Conservation (phyloP, 192 early-diverging fungal species). For the Pilobolus umbonatus region DNA sequence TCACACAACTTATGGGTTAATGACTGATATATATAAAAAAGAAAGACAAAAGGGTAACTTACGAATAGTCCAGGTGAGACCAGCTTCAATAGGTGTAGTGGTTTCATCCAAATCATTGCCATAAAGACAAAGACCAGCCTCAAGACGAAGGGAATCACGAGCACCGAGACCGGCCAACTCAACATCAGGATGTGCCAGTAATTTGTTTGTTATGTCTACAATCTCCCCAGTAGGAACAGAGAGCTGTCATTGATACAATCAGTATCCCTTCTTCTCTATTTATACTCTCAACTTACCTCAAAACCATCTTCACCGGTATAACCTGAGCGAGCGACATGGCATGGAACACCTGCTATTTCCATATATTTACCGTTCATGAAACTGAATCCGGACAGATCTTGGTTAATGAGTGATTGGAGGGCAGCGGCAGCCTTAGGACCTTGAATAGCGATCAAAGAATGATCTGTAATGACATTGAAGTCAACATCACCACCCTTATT, state of each 20-base stretch:
- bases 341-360: slow-evolving; percentile 69
- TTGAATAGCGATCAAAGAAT: slow-evolving; percentile 88
- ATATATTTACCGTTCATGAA: slow-evolving; percentile 86
- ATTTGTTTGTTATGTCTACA: slow-evolving; percentile 58
- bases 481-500: slow-evolving; percentile 88
- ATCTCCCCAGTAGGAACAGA: slow-evolving; percentile 76
- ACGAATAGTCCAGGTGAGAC: slow-evolving; percentile 93
- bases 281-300: slow-evolving; percentile 53
- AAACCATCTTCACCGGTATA: slow-evolving; percentile 99
- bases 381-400: slow-evolving; percentile 64
- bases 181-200: slow-evolving; percentile 69
- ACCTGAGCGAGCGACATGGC: slow-evolving; percentile 91
- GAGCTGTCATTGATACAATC: slow-evolving; percentile 45
- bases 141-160: slow-evolving; percentile 90
- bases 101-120: slow-evolving; percentile 94
- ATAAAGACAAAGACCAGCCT: slow-evolving; percentile 97
- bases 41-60: slow-evolving; percentile 13
- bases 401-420: slow-evolving; percentile 52
- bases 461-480: slow-evolving; percentile 79
- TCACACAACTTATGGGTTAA: too few species aligned
- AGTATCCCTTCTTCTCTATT: background rate
- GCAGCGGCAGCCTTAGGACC: slow-evolving; percentile 77
- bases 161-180: slow-evolving; percentile 93
- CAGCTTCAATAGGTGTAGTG: slow-evolving; percentile 89
- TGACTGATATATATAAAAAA: background rate